These are phyloP conservation scores for Pyrenophora tritici-repentis DNA, from an alignment of 2,329 filamentous ascomycete species.

Conservation along the genomic window DNA sequence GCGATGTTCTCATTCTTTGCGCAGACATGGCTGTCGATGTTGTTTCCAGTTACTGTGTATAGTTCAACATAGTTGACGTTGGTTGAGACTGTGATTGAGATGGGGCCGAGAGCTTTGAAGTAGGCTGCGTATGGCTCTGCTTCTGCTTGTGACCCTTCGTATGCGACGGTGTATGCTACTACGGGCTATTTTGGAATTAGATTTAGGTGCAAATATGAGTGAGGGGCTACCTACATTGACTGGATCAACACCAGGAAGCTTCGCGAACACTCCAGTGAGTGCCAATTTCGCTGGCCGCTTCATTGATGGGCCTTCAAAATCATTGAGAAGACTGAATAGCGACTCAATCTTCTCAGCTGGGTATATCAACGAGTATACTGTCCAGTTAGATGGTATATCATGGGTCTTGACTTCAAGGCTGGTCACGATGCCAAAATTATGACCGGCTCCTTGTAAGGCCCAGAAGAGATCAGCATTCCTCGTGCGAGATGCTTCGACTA, in stretches of 20 bases:
- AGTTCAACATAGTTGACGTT: conserved; percentile 22
- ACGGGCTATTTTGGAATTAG: conserved; percentile 14
- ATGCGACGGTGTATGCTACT: conserved; percentile 23
- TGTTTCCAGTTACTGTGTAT: conserved; percentile 24
- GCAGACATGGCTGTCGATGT: conserved; percentile 17
- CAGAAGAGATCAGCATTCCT: conserved; percentile 47
- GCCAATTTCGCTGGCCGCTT: conserved; percentile 15
- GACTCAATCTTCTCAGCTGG: conserved; percentile 32
- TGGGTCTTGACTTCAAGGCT: conserved; percentile 42
- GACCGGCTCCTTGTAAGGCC: conserved; percentile 47
- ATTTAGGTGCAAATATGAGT: background rate
- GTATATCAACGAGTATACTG: conserved; percentile 19
- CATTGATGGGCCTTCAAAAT: conserved; percentile 6
- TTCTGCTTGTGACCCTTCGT: conserved; percentile 22
- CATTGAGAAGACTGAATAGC: conserved; percentile 41
- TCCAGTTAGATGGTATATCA: conserved; percentile 19
- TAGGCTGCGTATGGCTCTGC: conserved; percentile 19
- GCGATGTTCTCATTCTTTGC: conserved; percentile 15
- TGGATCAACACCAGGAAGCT: conserved; percentile 19
- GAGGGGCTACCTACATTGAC: conserved; percentile 14
- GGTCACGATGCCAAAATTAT: conserved; percentile 47
- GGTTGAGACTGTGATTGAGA: conserved; percentile 4
- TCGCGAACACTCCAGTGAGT: conserved; percentile 14
- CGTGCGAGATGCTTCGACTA: conserved; percentile 35
- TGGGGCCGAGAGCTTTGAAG: conserved; percentile 23